A percentile compares a stretch with the other conserved stretches of the same genome.
Conservation (phyloP, 805 yeast species). For the Myxozyma kluyveri region DNA sequence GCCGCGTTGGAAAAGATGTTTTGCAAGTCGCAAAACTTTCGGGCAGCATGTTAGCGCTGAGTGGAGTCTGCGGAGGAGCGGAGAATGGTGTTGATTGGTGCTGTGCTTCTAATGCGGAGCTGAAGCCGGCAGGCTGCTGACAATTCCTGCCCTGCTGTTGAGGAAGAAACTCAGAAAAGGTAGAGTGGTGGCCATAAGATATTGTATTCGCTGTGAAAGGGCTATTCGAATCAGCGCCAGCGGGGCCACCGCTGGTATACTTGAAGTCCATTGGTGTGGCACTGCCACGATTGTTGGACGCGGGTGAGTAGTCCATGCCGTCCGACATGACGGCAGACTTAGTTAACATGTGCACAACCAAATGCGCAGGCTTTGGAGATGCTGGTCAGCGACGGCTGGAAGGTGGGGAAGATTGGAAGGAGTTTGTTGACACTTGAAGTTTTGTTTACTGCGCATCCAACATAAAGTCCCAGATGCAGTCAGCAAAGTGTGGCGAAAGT, state of each 20-base stretch:
- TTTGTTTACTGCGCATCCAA: too few species aligned
- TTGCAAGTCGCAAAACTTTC: not conserved
- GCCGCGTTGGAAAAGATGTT: not conserved
- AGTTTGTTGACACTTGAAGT: too few species aligned
- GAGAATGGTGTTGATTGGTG: too few species aligned
- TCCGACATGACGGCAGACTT: slow-evolving; percentile 3
- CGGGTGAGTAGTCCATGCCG: slow-evolving; percentile 14
- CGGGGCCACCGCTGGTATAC: slow-evolving; percentile 19
- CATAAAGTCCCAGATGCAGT: too few species aligned
- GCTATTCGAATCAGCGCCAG: not conserved
- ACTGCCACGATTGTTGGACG: slow-evolving; percentile 13
- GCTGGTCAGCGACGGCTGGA: not conserved
- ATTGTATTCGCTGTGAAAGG: not conserved
- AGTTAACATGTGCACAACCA: too few species aligned
- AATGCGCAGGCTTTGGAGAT: too few species aligned
- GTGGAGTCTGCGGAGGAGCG: not conserved
- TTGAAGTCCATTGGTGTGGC: slow-evolving; percentile 27
- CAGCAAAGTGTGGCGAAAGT: too few species aligned
- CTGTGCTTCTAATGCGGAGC: too few species aligned
- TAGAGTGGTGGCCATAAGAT: not conserved
- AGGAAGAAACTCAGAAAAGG: too few species aligned
- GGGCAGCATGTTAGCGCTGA: not conserved
- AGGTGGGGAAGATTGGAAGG: not conserved
- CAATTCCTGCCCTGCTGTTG: too few species aligned
- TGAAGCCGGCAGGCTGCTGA: too few species aligned